phyloP scores from a whole-genome alignment of 163 green algal species.

The Scenedesmus sp. region DNA sequence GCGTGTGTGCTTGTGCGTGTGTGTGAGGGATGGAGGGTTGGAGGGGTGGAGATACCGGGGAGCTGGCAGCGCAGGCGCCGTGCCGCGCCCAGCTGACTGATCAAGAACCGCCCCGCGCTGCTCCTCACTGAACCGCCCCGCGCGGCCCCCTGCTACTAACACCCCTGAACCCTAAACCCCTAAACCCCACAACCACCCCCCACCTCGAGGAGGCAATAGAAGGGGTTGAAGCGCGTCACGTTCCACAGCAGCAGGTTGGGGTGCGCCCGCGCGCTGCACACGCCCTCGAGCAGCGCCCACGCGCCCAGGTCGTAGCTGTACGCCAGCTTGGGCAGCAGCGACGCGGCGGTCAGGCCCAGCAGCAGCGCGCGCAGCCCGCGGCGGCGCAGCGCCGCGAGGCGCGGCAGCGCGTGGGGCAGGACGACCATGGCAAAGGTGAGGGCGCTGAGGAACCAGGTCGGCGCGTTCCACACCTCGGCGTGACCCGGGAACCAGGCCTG shows the following conservation, averaged over 20 bases:
- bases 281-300: slow-evolving; percentile 43
- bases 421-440: slow-evolving; percentile 46
- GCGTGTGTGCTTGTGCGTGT: neutral
- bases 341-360: slow-evolving; percentile 2
- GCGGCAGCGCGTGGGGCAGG: slow-evolving; percentile 35
- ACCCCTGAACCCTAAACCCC: no score
- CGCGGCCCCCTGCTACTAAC: no score
- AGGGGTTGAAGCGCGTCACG: slow-evolving; percentile 44
- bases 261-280: slow-evolving; percentile 11
- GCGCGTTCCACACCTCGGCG: slow-evolving; percentile 48
- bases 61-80: no score
- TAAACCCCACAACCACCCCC: no score
- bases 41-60: neutral
- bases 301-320: slow-evolving; percentile 42
- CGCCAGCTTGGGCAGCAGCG: slow-evolving; percentile 34
- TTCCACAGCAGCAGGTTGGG: slow-evolving; percentile 47
- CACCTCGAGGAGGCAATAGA: slow-evolving; percentile 45
- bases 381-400: slow-evolving; percentile 20
- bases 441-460: slow-evolving; percentile 45
- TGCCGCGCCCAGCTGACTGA: no score
- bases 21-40: neutral
- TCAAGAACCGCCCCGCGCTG: neutral
- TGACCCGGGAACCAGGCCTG: slow-evolving; percentile 49
- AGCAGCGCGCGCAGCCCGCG: slow-evolving; percentile 37
- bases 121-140: neutral